Percentiles rank a stretch among this genome's conserved stretches.
Evolutionary conservation across 306 rosid genomes (phyloP).

Genomic region (Echinosophora koreensis): DNA sequence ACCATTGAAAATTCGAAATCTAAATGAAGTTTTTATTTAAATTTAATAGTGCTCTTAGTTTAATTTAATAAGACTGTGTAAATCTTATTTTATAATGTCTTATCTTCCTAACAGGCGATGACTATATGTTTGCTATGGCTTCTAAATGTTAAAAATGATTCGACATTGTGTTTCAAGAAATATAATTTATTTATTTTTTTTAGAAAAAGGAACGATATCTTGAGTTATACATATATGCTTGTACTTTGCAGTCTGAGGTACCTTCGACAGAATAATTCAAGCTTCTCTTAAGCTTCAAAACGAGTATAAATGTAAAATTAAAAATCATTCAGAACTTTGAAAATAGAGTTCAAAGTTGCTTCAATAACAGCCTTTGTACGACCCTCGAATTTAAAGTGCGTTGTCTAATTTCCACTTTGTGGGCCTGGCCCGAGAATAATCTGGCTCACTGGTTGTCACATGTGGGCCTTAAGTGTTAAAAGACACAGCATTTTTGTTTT

Average conservation of each 20-base stretch:
- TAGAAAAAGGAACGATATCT: not conserved
- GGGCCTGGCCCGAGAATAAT: slow-evolving; percentile 16
- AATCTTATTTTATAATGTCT: not conserved
- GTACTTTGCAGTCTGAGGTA: not conserved
- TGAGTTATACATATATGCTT: not conserved
- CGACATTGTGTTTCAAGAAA: too few species aligned
- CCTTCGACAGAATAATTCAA: not conserved
- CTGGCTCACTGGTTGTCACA: not conserved
- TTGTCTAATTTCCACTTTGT: not conserved
- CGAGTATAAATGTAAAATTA: not conserved
- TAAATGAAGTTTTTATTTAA: too few species aligned
- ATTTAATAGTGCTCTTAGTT: too few species aligned
- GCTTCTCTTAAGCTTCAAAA: not conserved
- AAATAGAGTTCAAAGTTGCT: not conserved
- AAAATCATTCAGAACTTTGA: not conserved
- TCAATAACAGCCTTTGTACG: not conserved
- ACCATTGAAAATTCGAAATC: too few species aligned
- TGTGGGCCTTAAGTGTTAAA: slow-evolving; percentile 9
- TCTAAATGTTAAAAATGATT: not conserved
- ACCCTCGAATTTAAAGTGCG: not conserved
- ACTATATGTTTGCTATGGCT: not conserved
- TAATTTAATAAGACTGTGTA: not conserved
- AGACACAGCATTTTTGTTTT: not conserved
- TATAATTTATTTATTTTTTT: too few species aligned
- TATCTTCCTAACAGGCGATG: not conserved